Evolutionary conservation across 106 monocot species (phyloP).

Genomic region (Vanilla planifolia): DNA sequence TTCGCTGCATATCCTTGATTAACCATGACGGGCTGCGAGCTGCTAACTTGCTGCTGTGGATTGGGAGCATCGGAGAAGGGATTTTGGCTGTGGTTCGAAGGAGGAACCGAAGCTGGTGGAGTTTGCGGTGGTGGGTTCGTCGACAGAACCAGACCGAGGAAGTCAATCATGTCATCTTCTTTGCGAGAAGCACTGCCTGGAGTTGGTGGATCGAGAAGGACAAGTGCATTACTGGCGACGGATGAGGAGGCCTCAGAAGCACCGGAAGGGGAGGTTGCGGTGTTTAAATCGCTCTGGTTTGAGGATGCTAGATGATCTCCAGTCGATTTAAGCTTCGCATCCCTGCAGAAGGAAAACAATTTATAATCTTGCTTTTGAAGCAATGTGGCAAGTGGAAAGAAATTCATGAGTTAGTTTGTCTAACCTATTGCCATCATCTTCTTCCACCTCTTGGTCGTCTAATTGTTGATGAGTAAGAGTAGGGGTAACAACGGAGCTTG

Average conservation of each 20-base stretch:
- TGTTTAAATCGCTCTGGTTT: neutral
- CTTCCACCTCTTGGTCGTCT: constrained; percentile 39
- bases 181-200: constrained; percentile 18
- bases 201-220: constrained; percentile 33
- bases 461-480: constrained; percentile 2
- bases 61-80: constrained; percentile 8
- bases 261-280: constrained; percentile 9
- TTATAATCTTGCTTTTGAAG: neutral
- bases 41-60: constrained; percentile 3
- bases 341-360: constrained; percentile 35
- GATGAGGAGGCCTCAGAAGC: constrained; percentile 27
- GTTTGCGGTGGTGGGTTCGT: constrained; percentile 47
- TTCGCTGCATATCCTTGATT: constrained; percentile 26
- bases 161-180: constrained; percentile 67
- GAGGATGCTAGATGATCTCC: constrained; percentile 15
- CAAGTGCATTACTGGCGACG: constrained; percentile 27
- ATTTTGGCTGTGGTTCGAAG: constrained; percentile 14
- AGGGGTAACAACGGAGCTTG: constrained; percentile 14
- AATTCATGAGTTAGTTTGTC: constrained; percentile 3
- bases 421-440: constrained; percentile 53
- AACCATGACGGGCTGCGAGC: neutral
- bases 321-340: constrained; percentile 23
- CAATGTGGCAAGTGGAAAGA: too few relatives aligned
- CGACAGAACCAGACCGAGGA: constrained; percentile 52
- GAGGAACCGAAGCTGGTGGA: constrained; percentile 28